Conservation (phyloP, 208 protist species). For the Trypanosoma vivax region DNA sequence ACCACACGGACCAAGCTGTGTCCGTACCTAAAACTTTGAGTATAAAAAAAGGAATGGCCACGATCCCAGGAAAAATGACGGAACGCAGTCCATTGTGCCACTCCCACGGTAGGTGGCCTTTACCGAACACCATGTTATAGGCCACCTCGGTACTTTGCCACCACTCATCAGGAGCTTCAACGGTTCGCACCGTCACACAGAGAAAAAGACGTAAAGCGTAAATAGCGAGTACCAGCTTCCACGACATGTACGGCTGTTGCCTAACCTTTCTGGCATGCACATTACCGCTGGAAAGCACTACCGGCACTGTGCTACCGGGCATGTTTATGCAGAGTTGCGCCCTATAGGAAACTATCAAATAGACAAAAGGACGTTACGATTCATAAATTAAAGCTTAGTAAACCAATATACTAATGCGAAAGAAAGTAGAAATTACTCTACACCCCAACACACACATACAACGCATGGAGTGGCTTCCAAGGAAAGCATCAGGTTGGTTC, state of each 20-base stretch:
- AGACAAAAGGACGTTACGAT: neutral
- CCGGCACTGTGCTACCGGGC: too few species aligned
- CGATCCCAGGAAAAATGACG: constrained; percentile 57
- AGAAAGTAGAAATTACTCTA: too few species aligned
- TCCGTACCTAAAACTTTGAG: constrained; percentile 49
- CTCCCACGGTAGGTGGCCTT: constrained; percentile 78
- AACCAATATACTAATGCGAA: too few species aligned
- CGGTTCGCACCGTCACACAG: constrained; percentile 32
- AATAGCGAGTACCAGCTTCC: constrained; percentile 3
- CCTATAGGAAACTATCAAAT: neutral
- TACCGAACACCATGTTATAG: constrained; percentile 72
- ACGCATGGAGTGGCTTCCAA: too few species aligned
- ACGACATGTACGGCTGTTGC: neutral
- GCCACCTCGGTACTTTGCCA: constrained; percentile 85
- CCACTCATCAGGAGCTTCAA: constrained; percentile 80
- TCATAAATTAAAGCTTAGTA: neutral
- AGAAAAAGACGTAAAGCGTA: constrained; percentile 51
- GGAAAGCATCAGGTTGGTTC: too few species aligned
- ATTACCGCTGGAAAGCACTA: too few species aligned
- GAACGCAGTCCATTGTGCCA: constrained; percentile 70
- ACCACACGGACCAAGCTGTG: constrained; percentile 45
- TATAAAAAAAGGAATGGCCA: constrained; percentile 41
- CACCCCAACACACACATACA: constrained; percentile 13
- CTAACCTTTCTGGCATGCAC: too few species aligned
- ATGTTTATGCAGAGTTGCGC: too few species aligned